Evolutionary conservation across 2,329 filamentous ascomycete genomes (phyloP).

Genomic region (Alternaria rosae): DNA sequence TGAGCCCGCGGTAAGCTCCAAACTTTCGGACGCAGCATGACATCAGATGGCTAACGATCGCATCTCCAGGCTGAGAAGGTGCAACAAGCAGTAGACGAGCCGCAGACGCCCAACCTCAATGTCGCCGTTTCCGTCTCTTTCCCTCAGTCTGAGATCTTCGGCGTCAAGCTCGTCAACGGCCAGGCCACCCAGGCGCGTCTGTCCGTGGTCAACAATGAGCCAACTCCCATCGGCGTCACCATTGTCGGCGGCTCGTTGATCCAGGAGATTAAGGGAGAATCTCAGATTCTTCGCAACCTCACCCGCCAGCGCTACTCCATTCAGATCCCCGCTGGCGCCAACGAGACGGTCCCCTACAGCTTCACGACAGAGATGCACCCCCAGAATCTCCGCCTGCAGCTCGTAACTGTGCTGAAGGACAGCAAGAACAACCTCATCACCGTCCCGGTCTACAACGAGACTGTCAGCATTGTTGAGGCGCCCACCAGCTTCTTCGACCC

Average conservation of each 20-base stretch:
- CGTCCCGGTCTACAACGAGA: slow-evolving; percentile 79
- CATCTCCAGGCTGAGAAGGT: slow-evolving; percentile 44
- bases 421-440: slow-evolving; percentile 74
- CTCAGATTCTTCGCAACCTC: slow-evolving; percentile 79
- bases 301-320: slow-evolving; percentile 77
- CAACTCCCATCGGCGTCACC: slow-evolving; percentile 74
- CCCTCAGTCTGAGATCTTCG: slow-evolving; percentile 80
- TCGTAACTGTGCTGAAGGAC: slow-evolving; percentile 77
- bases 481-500: slow-evolving; percentile 92
- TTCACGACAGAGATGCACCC: slow-evolving; percentile 93
- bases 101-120: slow-evolving; percentile 66
- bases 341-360: slow-evolving; percentile 78
- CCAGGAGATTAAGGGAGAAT: slow-evolving; percentile 63
- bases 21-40: slow-evolving; percentile 39
- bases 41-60: slow-evolving; percentile 40
- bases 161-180: slow-evolving; percentile 94
- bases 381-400: slow-evolving; percentile 81
- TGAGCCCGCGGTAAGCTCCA: slow-evolving; percentile 64
- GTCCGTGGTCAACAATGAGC: slow-evolving; percentile 85
- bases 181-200: slow-evolving; percentile 83
- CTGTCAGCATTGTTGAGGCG: slow-evolving; percentile 86
- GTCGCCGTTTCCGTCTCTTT: slow-evolving; percentile 66
- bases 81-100: slow-evolving; percentile 64
- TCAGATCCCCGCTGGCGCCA: slow-evolving; percentile 76
- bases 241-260: slow-evolving; percentile 79